Conservation (phyloP, 148 eudicot species). For the Euryodendron excelsum region DNA sequence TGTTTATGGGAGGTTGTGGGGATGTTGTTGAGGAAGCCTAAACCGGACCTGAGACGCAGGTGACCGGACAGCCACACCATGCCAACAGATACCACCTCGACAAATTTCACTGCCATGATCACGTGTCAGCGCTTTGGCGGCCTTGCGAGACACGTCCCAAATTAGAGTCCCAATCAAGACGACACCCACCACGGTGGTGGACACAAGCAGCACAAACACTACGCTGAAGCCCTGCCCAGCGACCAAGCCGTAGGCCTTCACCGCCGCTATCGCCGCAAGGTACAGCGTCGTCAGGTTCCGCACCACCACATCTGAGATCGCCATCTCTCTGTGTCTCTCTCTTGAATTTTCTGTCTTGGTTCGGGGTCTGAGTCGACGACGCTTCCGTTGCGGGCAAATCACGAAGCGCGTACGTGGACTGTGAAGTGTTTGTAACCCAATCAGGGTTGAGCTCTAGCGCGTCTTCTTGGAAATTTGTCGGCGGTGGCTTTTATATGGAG, state of each 20-base stretch:
- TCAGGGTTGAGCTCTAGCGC: too few species aligned
- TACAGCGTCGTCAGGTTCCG: slow-evolving; percentile 58
- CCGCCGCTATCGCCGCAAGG: slow-evolving; percentile 53
- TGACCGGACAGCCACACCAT: slow-evolving; percentile 81
- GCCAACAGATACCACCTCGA: slow-evolving; percentile 88
- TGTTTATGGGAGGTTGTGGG: too few species aligned
- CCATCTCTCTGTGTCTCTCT: slow-evolving; percentile 32
- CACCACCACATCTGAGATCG: slow-evolving; percentile 64
- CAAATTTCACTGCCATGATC: slow-evolving; percentile 19
- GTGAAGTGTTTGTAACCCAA: too few species aligned
- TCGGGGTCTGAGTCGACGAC: too few species aligned
- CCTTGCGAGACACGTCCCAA: slow-evolving; percentile 78
- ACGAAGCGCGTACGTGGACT: too few species aligned
- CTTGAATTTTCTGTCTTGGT: background rate
- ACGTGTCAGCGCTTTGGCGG: slow-evolving; percentile 18
- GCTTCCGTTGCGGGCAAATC: too few species aligned
- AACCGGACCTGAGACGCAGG: slow-evolving; percentile 77
- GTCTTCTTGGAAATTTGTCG: too few species aligned
- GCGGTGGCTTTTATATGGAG: too few species aligned
- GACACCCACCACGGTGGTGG: slow-evolving; percentile 48
- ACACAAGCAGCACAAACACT: slow-evolving; percentile 38
- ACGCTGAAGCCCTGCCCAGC: slow-evolving; percentile 52
- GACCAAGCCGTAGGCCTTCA: slow-evolving; percentile 56
- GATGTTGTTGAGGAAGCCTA: slow-evolving; percentile 36
- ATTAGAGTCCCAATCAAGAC: slow-evolving; percentile 46